These are phyloP conservation scores for Magnaporthiopsis incrustans DNA, from an alignment of 2,329 filamentous ascomycete species.

Conservation along the genomic window DNA sequence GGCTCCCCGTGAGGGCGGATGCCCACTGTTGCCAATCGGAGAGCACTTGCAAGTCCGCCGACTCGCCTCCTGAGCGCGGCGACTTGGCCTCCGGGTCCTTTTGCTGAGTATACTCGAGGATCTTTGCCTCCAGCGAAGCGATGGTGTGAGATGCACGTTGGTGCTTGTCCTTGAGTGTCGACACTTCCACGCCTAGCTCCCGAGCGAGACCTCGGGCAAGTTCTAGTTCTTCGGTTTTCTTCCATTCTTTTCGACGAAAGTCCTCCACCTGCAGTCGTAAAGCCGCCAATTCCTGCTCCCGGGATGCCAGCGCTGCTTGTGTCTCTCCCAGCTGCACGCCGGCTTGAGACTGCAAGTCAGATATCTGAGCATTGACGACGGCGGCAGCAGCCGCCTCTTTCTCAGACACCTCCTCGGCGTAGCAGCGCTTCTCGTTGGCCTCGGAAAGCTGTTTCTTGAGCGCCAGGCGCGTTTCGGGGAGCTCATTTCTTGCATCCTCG, in stretches of 20 bases:
- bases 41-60: background rate
- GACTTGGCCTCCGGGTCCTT: background rate
- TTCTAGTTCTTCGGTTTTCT: slow-evolving; percentile 8
- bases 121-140: background rate
- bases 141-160: background rate
- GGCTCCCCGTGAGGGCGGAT: background rate
- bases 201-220: background rate
- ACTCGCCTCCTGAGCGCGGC: no score
- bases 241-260: background rate
- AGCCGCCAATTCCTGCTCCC: background rate
- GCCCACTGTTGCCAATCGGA: slow-evolving; percentile 1
- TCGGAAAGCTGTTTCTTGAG: slow-evolving; percentile 12
- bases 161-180: background rate
- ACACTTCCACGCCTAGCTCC: background rate
- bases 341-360: slow-evolving; percentile 7
- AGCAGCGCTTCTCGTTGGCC: slow-evolving; percentile 7
- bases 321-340: slow-evolving; percentile 1
- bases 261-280: slow-evolving; percentile 1
- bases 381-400: background rate
- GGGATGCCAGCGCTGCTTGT: slow-evolving; percentile 1
- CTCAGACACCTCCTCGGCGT: slow-evolving; percentile 10
- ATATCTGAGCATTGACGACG: slow-evolving; percentile 5
- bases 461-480: background rate
- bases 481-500: background rate
- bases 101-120: background rate